Percentiles rank a stretch among this genome's conserved stretches.
These are phyloP conservation scores for Austroboletus novae-zelandiae DNA, from an alignment of 1,284 basidiomycete species.

Conservation along the genomic window DNA sequence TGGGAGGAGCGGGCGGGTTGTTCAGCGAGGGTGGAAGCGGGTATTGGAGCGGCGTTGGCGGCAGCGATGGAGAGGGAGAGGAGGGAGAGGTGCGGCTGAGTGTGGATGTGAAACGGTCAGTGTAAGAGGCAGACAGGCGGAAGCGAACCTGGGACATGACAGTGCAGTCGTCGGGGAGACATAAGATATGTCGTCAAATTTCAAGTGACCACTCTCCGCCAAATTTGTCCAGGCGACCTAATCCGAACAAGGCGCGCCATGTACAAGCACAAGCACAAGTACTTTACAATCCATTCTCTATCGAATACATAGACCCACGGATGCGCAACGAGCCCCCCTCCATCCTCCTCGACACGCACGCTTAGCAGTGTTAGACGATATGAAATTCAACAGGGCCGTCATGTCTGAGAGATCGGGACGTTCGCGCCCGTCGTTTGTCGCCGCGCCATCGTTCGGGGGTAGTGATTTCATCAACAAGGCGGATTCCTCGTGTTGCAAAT, in stretches of 20 bases:
- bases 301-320: too few species aligned
- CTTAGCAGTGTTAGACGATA: constrained; percentile 33
- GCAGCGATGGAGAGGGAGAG: constrained; percentile 67
- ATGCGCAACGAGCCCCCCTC: too few species aligned
- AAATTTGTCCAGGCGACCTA: constrained; percentile 23
- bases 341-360: constrained; percentile 33
- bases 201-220: constrained; percentile 18
- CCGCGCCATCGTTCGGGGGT: not conserved
- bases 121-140: not conserved
- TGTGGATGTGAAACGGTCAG: constrained; percentile 16
- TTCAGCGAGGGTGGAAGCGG: constrained; percentile 30
- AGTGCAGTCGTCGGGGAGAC: constrained; percentile 5
- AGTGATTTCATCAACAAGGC: not conserved
- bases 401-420: not conserved
- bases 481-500: constrained; percentile 8
- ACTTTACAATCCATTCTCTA: too few species aligned
- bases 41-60: constrained; percentile 47
- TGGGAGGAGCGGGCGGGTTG: constrained; percentile 17
- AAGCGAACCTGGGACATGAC: constrained; percentile 30
- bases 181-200: constrained; percentile 11
- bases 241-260: constrained; percentile 10
- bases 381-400: not conserved
- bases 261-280: too few species aligned
- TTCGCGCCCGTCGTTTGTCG: not conserved
- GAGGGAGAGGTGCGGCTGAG: constrained; percentile 41